Conservation (phyloP, 441 rosid genomes). For the Populus hybrid region DNA sequence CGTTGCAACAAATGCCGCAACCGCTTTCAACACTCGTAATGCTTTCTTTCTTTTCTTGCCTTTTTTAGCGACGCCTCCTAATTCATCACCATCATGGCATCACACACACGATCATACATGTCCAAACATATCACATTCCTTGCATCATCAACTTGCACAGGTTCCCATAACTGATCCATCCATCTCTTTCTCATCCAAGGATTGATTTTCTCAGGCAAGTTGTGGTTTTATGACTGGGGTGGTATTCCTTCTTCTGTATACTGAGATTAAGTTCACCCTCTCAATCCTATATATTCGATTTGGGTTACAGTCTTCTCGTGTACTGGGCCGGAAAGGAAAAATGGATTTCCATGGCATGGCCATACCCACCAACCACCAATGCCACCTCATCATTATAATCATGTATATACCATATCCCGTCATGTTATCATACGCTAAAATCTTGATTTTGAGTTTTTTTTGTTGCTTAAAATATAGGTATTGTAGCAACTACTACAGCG, state of each 20-base stretch:
- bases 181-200: background rate
- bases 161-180: background rate
- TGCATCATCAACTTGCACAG: background rate
- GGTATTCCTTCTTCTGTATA: background rate
- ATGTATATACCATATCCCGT: background rate
- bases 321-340: background rate
- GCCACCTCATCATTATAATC: background rate
- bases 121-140: background rate
- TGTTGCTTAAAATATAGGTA: slow-evolving; percentile 38
- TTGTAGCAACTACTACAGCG: slow-evolving; percentile 82
- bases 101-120: background rate
- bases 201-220: background rate
- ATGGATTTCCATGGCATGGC: background rate
- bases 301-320: background rate
- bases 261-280: background rate
- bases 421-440: background rate
- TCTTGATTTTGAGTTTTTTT: background rate
- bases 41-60: background rate
- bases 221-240: background rate
- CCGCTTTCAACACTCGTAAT: slow-evolving; percentile 91
- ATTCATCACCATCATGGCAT: background rate
- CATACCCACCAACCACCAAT: too few species aligned
- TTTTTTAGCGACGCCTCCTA: background rate
- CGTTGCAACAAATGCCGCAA: slow-evolving; percentile 80
- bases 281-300: background rate